These are phyloP conservation scores for Colletotrichum truncatum DNA, from an alignment of 2,329 filamentous ascomycete species.

Conservation along the genomic window DNA sequence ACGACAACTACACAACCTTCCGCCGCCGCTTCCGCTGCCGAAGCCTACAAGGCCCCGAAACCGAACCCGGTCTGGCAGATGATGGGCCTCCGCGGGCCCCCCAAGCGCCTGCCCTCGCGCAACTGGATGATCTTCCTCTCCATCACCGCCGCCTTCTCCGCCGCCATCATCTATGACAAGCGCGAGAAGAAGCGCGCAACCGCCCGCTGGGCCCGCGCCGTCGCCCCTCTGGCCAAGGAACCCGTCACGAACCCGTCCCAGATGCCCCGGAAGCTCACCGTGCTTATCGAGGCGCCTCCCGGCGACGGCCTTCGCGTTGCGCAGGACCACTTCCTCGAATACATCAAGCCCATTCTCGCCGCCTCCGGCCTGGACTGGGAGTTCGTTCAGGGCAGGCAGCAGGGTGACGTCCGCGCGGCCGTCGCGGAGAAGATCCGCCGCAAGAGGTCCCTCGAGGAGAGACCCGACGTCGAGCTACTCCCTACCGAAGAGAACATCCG, in stretches of 20 bases:
- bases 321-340: conserved; percentile 96
- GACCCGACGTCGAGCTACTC: conserved; percentile 57
- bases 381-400: conserved; percentile 88
- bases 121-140: conserved; percentile 98
- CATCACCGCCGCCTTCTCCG: conserved; percentile 79
- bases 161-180: conserved; percentile 89
- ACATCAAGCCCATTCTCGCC: conserved; percentile 91
- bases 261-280: conserved; percentile 84
- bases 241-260: conserved; percentile 73
- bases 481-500: conserved; percentile 68
- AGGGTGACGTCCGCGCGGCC: conserved; percentile 91
- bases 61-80: conserved; percentile 79
- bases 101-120: conserved; percentile 86
- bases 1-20: conserved; percentile 18
- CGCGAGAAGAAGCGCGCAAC: conserved; percentile 88
- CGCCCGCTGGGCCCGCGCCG: conserved; percentile 85
- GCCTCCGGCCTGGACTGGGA: conserved; percentile 95
- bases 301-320: conserved; percentile 84
- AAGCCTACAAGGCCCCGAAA: conserved; percentile 52
- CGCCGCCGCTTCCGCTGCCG: conserved; percentile 37
- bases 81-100: conserved; percentile 87
- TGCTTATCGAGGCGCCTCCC: conserved; percentile 87
- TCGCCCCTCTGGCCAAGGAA: conserved; percentile 85
- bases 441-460: conserved; percentile 67
- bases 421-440: conserved; percentile 88